Conservation (phyloP, 441 rosid species). For the Erysimum cheiri region DNA sequence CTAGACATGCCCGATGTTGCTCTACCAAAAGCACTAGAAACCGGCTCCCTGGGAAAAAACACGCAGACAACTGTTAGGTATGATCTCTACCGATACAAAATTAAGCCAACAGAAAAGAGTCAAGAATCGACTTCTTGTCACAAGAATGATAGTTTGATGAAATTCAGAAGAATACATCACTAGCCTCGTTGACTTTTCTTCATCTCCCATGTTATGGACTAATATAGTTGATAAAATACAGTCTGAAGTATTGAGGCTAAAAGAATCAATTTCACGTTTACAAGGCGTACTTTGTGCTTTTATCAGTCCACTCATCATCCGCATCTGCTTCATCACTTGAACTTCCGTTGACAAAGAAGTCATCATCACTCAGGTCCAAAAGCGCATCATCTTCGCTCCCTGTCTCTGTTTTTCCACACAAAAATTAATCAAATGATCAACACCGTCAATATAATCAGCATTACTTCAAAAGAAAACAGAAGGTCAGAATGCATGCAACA, state of each 20-base stretch:
- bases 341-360: slow-evolving; percentile 75
- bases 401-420: slow-evolving; percentile 58
- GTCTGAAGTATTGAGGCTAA: neutral
- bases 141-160: neutral
- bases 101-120: slow-evolving; percentile 2
- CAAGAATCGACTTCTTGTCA: neutral
- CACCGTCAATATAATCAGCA: neutral
- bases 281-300: slow-evolving; percentile 68
- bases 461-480: neutral
- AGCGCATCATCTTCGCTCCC: slow-evolving; percentile 96
- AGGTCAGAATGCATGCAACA: neutral
- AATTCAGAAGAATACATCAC: neutral
- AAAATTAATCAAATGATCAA: neutral
- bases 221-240: neutral
- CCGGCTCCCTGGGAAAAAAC: slow-evolving; percentile 70
- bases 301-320: slow-evolving; percentile 96
- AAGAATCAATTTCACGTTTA: neutral
- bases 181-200: neutral
- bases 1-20: slow-evolving; percentile 90
- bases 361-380: slow-evolving; percentile 89
- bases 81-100: neutral
- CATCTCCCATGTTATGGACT: neutral
- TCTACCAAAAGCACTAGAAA: slow-evolving; percentile 84
- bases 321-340: slow-evolving; percentile 96
- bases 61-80: slow-evolving; percentile 1